These are phyloP conservation scores for Candida golubevii DNA, from an alignment of 805 yeast species.

Conservation along the genomic window DNA sequence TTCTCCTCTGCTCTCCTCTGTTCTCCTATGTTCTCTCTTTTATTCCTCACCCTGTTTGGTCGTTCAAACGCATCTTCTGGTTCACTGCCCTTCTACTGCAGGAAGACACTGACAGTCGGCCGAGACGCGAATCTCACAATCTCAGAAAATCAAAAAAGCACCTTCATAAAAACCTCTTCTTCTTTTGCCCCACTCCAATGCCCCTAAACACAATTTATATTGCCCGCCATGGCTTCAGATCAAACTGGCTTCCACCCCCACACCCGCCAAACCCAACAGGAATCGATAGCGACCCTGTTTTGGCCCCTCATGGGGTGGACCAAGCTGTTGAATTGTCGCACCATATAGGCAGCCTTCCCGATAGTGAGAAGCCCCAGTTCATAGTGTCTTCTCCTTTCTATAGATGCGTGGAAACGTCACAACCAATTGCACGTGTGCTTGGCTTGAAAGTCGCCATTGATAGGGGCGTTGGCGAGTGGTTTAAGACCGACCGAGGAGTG, in stretches of 20 bases:
- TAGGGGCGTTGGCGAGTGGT: conserved; percentile 92
- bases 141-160: no score
- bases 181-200: conserved; percentile 17
- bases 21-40: no score
- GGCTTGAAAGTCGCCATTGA: conserved; percentile 64
- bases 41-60: no score
- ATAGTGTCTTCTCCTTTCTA: conserved; percentile 83
- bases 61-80: no score
- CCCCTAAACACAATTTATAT: conserved; percentile 56
- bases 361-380: conserved; percentile 64
- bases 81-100: no score
- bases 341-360: conserved; percentile 42
- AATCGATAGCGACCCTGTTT: conserved; percentile 80
- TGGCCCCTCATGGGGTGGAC: conserved; percentile 82
- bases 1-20: no score
- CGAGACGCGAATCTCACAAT: background rate
- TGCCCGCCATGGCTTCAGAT: conserved; percentile 85
- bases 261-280: conserved; percentile 84
- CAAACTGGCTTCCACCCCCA: conserved; percentile 77
- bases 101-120: no score
- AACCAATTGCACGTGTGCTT: conserved; percentile 60
- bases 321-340: conserved; percentile 81
- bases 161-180: no score
- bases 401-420: conserved; percentile 79
- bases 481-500: conserved; percentile 58